Percentiles rank a stretch among this genome's conserved stretches.
Conservation (phyloP, 768 basidiomycete genomes). For the Tulasnella sp. region DNA sequence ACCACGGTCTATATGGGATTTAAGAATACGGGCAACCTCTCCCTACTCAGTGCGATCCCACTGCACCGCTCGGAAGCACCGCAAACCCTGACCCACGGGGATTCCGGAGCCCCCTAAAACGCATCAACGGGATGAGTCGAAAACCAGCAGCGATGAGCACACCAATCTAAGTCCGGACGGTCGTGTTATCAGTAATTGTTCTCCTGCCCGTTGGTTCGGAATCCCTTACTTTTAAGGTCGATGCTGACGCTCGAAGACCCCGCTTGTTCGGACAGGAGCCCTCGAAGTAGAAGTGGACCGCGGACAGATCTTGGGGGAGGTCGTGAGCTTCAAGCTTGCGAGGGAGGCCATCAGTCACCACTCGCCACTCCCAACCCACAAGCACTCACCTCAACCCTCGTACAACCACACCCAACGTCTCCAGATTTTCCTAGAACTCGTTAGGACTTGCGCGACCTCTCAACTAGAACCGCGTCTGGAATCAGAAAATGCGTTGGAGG, state of each 20-base stretch:
- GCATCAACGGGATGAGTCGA: background rate
- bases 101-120: background rate
- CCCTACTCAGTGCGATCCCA: background rate
- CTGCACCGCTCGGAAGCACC: background rate
- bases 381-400: too few species aligned
- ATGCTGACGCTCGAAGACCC: background rate
- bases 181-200: background rate
- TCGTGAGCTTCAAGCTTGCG: too few species aligned
- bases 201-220: background rate
- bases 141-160: background rate
- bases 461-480: too few species aligned
- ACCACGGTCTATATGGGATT: background rate
- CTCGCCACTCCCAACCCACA: too few species aligned
- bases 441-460: too few species aligned
- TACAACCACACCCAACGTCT: too few species aligned
- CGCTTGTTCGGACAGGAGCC: background rate
- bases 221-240: background rate
- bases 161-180: background rate
- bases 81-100: background rate
- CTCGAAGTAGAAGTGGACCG: background rate
- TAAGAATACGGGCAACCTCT: background rate
- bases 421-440: too few species aligned
- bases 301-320: too few species aligned
- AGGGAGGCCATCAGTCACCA: too few species aligned
- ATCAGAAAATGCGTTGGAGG: too few species aligned